Conservation (phyloP, 371 early-diverging fungal genomes). For the Quaeritorhiza haematococci region DNA sequence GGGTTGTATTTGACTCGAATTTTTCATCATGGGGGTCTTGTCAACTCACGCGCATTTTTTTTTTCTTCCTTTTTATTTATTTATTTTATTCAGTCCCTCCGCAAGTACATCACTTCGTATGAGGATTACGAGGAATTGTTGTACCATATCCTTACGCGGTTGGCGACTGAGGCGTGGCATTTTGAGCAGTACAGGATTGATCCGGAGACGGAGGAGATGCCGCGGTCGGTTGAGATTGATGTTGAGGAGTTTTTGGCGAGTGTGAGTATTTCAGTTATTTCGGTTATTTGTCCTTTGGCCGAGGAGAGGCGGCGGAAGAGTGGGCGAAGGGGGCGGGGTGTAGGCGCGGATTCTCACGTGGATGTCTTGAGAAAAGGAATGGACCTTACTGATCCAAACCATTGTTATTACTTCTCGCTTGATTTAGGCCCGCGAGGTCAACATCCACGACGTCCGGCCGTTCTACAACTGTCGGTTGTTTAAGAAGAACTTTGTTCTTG, state of each 20-base stretch:
- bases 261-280: constrained; percentile 11
- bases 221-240: constrained; percentile 52
- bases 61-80: not conserved
- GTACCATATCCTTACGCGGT: constrained; percentile 63
- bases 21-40: not conserved
- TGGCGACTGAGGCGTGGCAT: constrained; percentile 71
- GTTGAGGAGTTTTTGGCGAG: constrained; percentile 56
- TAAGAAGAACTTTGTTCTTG: constrained; percentile 16
- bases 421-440: constrained; percentile 46
- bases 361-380: not conserved
- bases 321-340: too few species aligned
- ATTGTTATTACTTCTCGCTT: constrained; percentile 7
- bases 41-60: not conserved
- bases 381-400: constrained; percentile 1
- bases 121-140: constrained; percentile 79
- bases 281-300: too few species aligned
- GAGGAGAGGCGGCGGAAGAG: too few species aligned
- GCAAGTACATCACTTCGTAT: constrained; percentile 73
- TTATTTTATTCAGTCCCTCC: constrained; percentile 56
- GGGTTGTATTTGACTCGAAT: too few species aligned
- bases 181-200: constrained; percentile 60
- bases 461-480: constrained; percentile 39
- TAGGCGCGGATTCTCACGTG: not conserved
- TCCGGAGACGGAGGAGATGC: constrained; percentile 47
- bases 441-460: constrained; percentile 59